phyloP scores from a whole-genome alignment of 2,329 filamentous ascomycete genomes.

The Diaporthe citriasiana region DNA sequence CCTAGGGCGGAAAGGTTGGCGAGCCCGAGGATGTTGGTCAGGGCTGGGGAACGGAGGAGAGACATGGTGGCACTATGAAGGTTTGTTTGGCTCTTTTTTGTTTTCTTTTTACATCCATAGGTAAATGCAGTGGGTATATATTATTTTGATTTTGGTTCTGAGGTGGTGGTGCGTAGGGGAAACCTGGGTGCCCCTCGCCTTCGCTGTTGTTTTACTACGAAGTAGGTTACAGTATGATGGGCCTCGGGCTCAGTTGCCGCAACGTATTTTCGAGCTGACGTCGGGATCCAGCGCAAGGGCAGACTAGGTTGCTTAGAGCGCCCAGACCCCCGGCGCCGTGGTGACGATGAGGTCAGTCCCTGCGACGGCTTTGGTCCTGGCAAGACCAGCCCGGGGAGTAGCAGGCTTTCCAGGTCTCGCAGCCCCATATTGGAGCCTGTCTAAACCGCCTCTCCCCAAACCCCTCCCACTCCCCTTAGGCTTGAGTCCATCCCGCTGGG shows the following conservation, averaged over 20 bases:
- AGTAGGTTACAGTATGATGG: not conserved
- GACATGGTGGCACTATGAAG: conserved; percentile 25
- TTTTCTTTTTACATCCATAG: not conserved
- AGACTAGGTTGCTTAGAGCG: conserved; percentile 26
- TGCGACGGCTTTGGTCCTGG: not conserved
- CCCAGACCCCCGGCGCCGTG: not conserved
- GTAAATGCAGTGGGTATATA: conserved; percentile 1
- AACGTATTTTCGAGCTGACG: conserved; percentile 1
- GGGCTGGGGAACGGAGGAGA: conserved; percentile 35
- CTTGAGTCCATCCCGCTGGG: not conserved
- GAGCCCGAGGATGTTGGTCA: conserved; percentile 32
- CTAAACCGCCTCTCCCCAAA: not conserved
- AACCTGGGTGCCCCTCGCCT: too few species aligned
- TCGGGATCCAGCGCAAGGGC: conserved; percentile 10
- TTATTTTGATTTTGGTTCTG: not conserved
- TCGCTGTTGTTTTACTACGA: not conserved
- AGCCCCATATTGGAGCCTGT: not conserved
- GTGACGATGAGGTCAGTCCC: conserved; percentile 28
- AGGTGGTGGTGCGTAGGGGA: not conserved
- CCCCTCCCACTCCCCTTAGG: too few species aligned
- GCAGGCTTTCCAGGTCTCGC: not conserved
- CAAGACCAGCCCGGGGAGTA: not conserved
- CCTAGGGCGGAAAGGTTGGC: conserved; percentile 36
- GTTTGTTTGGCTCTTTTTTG: not conserved
- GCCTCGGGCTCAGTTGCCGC: not conserved